Evolutionary conservation across 2,329 filamentous ascomycete genomes (phyloP), one percentile per base, ranked within the genome.

Genomic region (Phyllosticta citriasiana): DNA sequence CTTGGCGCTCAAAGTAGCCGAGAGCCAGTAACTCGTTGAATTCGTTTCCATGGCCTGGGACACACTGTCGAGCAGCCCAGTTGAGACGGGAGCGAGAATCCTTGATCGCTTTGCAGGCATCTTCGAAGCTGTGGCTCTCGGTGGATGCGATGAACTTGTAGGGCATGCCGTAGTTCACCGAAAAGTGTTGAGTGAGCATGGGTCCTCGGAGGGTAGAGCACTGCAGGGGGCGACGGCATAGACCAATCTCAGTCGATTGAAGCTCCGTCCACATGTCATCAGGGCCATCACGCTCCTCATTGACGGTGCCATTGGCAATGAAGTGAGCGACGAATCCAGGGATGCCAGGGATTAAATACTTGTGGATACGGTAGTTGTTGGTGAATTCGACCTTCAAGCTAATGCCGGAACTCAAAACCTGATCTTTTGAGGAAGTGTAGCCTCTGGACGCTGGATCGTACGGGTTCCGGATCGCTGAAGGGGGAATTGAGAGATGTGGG

Each of bases 1-100:
- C 77, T 56, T 84, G 81, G 0, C 77, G 72, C 66, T 86, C 78
- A 66, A 87, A 82, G 67, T 88, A 89, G 0, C 81, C 84, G 0
- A 88, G 74, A 2, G 81, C 79, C 0, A 88, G 78, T 5, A 84
- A 72, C 67, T 88, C 86, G 63, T 88, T 88, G 72, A 87, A 87
- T 27, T 72, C 61, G 7, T 51, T n/a, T 61, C 67, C 25, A 19
- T 47, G n/a, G 66, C 73, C 53, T 33, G 65, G 5, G 0, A 83
- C 69, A 0, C 79, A 73, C 19, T 70, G 67, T 53, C 76, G 64
- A 1, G 79, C 79, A 2, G 80, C 82, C 83, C 83, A 86, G 25
- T 79, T 80, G 55, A 87, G 66, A 3, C 81, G 76, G 5, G 78
- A 76, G 0, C 85, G 75, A 0, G 79, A 77, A 53, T 77, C 73